Evolutionary conservation across 192 early-diverging fungal genomes (phyloP), one percentile per base, ranked within the genome.

Genomic region (Coemansia sp.): DNA sequence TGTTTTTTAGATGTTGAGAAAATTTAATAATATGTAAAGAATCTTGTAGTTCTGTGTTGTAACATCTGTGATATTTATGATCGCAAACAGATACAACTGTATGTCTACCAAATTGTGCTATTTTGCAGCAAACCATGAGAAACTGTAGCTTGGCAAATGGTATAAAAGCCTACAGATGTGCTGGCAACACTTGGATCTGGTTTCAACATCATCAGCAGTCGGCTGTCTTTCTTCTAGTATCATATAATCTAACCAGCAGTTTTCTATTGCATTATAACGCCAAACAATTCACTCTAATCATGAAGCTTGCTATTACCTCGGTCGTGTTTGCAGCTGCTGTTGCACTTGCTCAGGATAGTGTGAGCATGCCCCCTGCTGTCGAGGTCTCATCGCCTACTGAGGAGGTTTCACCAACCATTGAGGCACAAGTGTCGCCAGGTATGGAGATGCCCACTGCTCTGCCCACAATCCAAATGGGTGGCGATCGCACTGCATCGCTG

Each of bases 271-370:
- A 46, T 17, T 17, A 27, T 27, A 46, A 46, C 39, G 39, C 39
- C 14, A 17, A 46, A 46, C 39, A 46, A 17, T 17, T 46, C 14
- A 46, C 11, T 14, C 1, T 46, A 17, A 14, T 14, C 33, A 66
- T 66, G 64, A 52, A 66, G 64, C 23, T 54, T 54, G 57, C 51
- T 31, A n/a, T 51, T 32, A 22, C 52, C 29, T 29, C 54, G 0
- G 5, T 54, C 6, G 29, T 31, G 39, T 25, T 51, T 58, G 68
- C 61, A 25, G 54, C 54, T 39, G 68, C 54, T 17, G 17, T 42
- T 51, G 61, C 32, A 2, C 29, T 32, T 8, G 66, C 66, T 10
- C 66, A 67, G 57, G 51, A 51, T 31, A 21, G 50, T 50, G 59
- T 23, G 23, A 46, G 59, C 59, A 21, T 25, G 4, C 39, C 39